Evolutionary conservation across 225 moss, liverwort and hornwort genomes (phyloP), one percentile per base, ranked within the genome.

Genomic region (Antitrichia curtipendula): DNA sequence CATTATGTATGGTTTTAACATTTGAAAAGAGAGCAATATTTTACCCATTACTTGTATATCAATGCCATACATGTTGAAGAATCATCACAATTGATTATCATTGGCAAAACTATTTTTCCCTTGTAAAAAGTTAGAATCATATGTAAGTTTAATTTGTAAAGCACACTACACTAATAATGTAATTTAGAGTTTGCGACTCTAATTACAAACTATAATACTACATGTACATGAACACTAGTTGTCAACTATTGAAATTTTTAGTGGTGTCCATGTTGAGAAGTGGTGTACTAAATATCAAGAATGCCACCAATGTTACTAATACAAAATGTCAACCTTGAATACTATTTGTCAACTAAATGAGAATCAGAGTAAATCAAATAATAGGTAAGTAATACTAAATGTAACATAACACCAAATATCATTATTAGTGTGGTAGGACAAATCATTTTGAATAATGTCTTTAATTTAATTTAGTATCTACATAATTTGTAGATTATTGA

Each of bases 261-360:
- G 6, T 72, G 2, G 5, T 5, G 1, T 45, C 2, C 4, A 45
- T 17, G 7, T 45, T 72, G 28, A 45, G 2, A 45, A 6, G 6
- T 10, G 10, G 10, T 43, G 4, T 10, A 16, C 10, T 10, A 29
- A 72, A 72, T 18, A 17, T 45, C 17, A 45, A 72, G 1, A 28
- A 72, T 45, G 17, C 2, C 0, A 29, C 6, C 9, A 16, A 29
- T 45, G 3, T 45, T 71, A 71, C 47, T 0, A 45, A 45, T 8
- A 45, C 45, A 6, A 6, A 66, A 28, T 2, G 1, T 32, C n/a
- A 38, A 27, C 1, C 1, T 0, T 28, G 0, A 47, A 72, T 0
- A 45, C 5, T 71, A 45, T 28, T 43, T 45, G 10, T 72, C 45
- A 72, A 45, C 2, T 45, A 45, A 45, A 29, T 72, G 28, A 72